Percentiles rank a stretch among this genome's conserved stretches.
Conservation (phyloP, 1,284 basidiomycete genomes). For the Mycena citricolor region DNA sequence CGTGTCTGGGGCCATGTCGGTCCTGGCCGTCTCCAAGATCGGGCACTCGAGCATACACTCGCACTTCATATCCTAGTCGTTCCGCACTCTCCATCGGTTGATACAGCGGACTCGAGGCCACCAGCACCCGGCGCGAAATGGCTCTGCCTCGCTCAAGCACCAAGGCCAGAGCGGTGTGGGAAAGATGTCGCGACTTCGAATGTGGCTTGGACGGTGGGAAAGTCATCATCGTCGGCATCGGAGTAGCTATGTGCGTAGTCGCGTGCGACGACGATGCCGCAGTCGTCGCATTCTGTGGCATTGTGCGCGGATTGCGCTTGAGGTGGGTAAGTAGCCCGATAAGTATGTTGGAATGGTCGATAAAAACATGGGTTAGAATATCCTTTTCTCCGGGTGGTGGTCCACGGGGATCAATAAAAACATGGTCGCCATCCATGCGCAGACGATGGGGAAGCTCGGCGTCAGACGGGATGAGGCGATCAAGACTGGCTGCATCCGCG, state of each 20-base stretch:
- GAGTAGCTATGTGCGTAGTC: constrained; percentile 6
- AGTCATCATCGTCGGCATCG: constrained; percentile 10
- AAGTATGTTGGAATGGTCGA: constrained; percentile 87
- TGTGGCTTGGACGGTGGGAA: constrained; percentile 14
- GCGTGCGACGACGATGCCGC: too few relatives aligned
- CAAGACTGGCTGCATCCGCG: constrained; percentile 48
- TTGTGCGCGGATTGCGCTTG: constrained; percentile 46
- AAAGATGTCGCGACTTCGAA: constrained; percentile 46
- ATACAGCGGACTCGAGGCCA: constrained; percentile 79
- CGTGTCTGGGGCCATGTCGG: too few relatives aligned
- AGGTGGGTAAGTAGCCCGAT: constrained; percentile 71
- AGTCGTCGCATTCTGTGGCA: too few relatives aligned
- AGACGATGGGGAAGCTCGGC: constrained; percentile 13
- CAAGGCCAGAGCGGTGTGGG: constrained; percentile 67
- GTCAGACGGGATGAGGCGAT: constrained; percentile 37
- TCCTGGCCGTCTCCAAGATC: constrained; percentile 66
- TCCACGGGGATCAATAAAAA: constrained; percentile 49
- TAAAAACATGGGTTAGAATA: constrained; percentile 76
- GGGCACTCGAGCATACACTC: constrained; percentile 76
- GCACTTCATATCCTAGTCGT: constrained; percentile 77
- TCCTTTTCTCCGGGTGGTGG: constrained; percentile 44
- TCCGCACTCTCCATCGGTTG: constrained; percentile 78
- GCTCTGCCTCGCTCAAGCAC: constrained; percentile 73
- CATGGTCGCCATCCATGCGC: constrained; percentile 27
- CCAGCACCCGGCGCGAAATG: constrained; percentile 68